Evolutionary conservation across 1,284 basidiomycete genomes (phyloP).

Genomic region (Fistulina hepatica): DNA sequence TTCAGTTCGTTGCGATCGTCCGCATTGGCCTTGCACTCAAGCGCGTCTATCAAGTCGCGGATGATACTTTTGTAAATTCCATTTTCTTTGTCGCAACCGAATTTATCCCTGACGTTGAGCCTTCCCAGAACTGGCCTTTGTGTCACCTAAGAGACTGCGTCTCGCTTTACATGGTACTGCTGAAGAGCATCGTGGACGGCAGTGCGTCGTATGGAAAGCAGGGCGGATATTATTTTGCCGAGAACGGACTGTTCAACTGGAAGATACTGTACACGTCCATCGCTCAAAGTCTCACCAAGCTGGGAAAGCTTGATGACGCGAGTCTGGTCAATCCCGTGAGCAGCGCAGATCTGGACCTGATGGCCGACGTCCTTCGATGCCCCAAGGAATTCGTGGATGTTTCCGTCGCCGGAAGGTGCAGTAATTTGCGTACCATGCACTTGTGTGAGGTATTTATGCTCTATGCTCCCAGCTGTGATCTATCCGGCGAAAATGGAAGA

Average conservation of each 20-base stretch:
- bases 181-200: constrained; percentile 1
- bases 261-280: constrained; percentile 10
- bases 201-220: constrained; percentile 5
- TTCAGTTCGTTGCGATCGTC: constrained; percentile 12
- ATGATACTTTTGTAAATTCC: constrained; percentile 1
- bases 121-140: constrained; percentile 10
- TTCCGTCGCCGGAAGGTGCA: constrained; percentile 10
- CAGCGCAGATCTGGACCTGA: constrained; percentile 8
- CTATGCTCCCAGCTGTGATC: constrained; percentile 9
- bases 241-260: constrained; percentile 12
- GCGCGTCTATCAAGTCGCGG: constrained; percentile 8
- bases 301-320: constrained; percentile 1
- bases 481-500: constrained; percentile 9
- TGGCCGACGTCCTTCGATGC: constrained; percentile 4
- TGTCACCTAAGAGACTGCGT: constrained; percentile 12
- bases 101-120: background rate
- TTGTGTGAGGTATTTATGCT: too few species aligned
- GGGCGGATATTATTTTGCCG: constrained; percentile 12
- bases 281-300: constrained; percentile 2
- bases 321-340: background rate
- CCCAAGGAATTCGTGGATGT: constrained; percentile 6
- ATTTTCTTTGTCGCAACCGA: background rate
- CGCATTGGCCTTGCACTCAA: constrained; percentile 7
- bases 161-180: constrained; percentile 9
- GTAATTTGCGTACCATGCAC: too few species aligned